Conservation (phyloP, 176 grass and related monocot genomes). For the Oryza glumipatula region DNA sequence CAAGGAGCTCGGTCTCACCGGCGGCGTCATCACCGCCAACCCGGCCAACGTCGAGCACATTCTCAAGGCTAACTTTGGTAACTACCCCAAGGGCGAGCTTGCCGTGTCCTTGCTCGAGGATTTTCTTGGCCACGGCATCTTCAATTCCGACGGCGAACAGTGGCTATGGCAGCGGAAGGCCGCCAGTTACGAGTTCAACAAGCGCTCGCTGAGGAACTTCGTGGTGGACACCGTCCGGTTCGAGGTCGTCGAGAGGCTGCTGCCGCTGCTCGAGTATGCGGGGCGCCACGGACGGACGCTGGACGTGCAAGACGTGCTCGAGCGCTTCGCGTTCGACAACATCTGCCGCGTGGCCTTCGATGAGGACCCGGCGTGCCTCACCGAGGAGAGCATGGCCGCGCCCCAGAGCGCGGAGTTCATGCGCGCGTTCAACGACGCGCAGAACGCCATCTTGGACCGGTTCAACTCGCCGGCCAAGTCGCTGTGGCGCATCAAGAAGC, state of each 20-base stretch:
- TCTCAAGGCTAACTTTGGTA: conserved; percentile 47
- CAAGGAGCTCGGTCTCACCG: conserved; percentile 36
- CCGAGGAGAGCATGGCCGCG: conserved; percentile 1
- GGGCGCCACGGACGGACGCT: conserved; percentile 9
- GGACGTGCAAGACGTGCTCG: conserved; percentile 66
- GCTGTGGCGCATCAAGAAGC: conserved; percentile 62
- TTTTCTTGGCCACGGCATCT: conserved; percentile 78
- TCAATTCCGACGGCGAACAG: conserved; percentile 66
- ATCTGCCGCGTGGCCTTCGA: conserved; percentile 69
- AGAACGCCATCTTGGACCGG: conserved; percentile 35
- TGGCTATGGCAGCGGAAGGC: conserved; percentile 77
- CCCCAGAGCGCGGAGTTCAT: conserved; percentile 40
- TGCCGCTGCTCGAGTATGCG: conserved; percentile 50
- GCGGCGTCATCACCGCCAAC: conserved; percentile 57
- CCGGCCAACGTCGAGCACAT: conserved; percentile 69
- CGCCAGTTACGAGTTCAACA: conserved; percentile 66
- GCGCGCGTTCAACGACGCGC: conserved; percentile 50
- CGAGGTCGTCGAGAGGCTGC: conserved; percentile 45
- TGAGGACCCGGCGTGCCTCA: conserved; percentile 59
- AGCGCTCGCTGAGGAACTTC: conserved; percentile 49
- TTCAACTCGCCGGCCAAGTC: conserved; percentile 52
- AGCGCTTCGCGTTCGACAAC: conserved; percentile 78
- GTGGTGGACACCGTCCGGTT: conserved; percentile 45
- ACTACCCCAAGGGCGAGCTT: conserved; percentile 64
- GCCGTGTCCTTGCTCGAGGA: conserved; percentile 50